Conservation (phyloP, 1,284 basidiomycete species). For the Boletellus sp. region DNA sequence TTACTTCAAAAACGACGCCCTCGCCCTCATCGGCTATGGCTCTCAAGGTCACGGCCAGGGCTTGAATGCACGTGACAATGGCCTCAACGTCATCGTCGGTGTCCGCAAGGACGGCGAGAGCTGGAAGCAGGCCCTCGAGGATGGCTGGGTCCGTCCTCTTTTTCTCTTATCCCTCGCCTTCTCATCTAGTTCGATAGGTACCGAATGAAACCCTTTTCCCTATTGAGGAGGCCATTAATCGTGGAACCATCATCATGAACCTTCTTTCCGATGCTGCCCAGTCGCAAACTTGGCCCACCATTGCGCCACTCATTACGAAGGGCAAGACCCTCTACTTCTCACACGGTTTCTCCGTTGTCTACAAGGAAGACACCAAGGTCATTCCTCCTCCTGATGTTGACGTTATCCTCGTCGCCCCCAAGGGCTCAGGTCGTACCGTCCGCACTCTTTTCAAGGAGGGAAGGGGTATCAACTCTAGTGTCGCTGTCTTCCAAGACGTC, state of each 20-base stretch:
- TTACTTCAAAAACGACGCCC: constrained; percentile 99
- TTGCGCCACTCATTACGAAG: constrained; percentile 94
- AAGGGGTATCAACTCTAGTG: constrained; percentile 90
- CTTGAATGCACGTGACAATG: constrained; percentile 98
- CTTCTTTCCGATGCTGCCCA: constrained; percentile 98
- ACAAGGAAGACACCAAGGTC: constrained; percentile 96
- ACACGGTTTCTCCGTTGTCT: constrained; percentile 99
- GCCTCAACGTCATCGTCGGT: constrained; percentile 97
- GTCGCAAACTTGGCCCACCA: constrained; percentile 86
- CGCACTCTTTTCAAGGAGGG: constrained; percentile 99
- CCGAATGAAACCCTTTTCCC: constrained; percentile 98
- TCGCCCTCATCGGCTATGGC: constrained; percentile 97
- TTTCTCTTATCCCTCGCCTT: not conserved
- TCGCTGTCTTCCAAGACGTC: constrained; percentile 91
- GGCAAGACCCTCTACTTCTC: constrained; percentile 99
- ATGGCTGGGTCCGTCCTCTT: constrained; percentile 80
- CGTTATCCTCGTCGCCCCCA: constrained; percentile 98
- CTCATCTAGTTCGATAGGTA: constrained; percentile 45
- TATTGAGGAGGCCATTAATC: constrained; percentile 95
- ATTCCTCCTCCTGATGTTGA: constrained; percentile 91
- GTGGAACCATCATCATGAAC: constrained; percentile 99
- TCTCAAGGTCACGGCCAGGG: constrained; percentile 99
- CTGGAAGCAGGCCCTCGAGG: constrained; percentile 94
- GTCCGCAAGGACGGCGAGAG: constrained; percentile 95
- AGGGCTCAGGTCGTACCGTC: constrained; percentile 98